A percentile compares a stretch with the other conserved stretches of the same genome.
phyloP scores from a whole-genome alignment of 768 basidiomycete species.

The Suillus clintonianus region DNA sequence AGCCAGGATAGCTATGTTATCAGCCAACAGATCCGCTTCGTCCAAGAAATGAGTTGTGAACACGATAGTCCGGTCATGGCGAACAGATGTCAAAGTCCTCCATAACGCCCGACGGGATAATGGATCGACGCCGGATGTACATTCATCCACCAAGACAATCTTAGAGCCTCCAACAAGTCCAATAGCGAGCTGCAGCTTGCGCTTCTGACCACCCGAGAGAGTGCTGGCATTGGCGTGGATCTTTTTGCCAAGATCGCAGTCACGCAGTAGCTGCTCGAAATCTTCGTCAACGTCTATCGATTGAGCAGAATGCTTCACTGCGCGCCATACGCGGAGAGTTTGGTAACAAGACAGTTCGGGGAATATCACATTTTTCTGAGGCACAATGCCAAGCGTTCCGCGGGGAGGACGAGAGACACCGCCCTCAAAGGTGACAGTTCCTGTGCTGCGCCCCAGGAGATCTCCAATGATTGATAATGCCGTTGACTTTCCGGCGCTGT shows the following conservation, averaged over 20 bases:
- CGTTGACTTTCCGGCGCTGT: constrained; percentile 78
- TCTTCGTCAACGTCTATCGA: constrained; percentile 50
- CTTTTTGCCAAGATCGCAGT: constrained; percentile 76
- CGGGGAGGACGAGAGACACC: constrained; percentile 55
- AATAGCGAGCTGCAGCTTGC: constrained; percentile 82
- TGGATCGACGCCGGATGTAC: constrained; percentile 83
- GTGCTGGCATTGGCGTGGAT: constrained; percentile 65
- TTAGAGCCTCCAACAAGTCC: constrained; percentile 77
- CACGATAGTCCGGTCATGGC: constrained; percentile 65
- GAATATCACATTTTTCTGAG: constrained; percentile 84
- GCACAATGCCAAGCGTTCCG: constrained; percentile 74
- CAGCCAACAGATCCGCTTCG: constrained; percentile 77
- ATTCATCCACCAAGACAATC: constrained; percentile 66
- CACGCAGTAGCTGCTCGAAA: constrained; percentile 60
- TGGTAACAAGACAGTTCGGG: constrained; percentile 75
- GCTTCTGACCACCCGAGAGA: constrained; percentile 79
- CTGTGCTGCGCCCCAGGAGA: constrained; percentile 58
- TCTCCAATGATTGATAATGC: constrained; percentile 67
- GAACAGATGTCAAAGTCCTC: constrained; percentile 69
- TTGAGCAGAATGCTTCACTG: constrained; percentile 62
- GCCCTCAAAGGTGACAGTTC: constrained; percentile 57
- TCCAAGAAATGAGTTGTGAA: constrained; percentile 85
- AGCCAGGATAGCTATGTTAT: constrained; percentile 73
- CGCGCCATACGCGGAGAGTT: constrained; percentile 70
- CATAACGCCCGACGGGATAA: constrained; percentile 77